phyloP scores from a whole-genome alignment of 371 early-diverging fungal species.

The Mucor circinelloides region DNA sequence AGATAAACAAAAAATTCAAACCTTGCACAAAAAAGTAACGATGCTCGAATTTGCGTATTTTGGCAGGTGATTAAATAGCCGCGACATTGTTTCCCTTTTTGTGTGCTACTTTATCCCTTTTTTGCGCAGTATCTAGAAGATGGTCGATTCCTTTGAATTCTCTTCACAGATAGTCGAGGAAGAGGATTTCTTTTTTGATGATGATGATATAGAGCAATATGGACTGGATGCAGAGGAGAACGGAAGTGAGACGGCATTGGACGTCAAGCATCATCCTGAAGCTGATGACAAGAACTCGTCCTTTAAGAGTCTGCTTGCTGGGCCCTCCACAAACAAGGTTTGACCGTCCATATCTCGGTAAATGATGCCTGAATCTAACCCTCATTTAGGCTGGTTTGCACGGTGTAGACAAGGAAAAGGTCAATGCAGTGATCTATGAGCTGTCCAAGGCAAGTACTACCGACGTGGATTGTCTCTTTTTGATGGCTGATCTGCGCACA shows the following conservation, averaged over 20 bases:
- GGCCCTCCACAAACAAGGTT: conserved; percentile 44
- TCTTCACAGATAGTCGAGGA: conserved; percentile 42
- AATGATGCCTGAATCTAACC: background rate
- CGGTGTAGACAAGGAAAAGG: conserved; percentile 44
- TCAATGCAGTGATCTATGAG: conserved; percentile 61
- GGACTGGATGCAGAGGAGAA: background rate
- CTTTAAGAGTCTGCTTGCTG: conserved; percentile 38
- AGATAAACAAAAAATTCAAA: conserved; percentile 1
- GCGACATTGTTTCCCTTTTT: conserved; percentile 1
- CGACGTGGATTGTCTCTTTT: background rate
- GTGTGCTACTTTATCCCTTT: background rate
- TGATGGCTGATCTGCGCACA: conserved; percentile 15
- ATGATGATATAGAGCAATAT: conserved; percentile 18
- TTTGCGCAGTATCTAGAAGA: background rate
- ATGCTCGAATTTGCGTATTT: background rate
- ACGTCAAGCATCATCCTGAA: background rate
- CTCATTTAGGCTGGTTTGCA: conserved; percentile 50
- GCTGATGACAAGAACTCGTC: conserved; percentile 16
- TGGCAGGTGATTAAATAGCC: background rate
- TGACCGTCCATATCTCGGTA: background rate
- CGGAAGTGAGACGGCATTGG: background rate
- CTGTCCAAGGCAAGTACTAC: conserved; percentile 52
- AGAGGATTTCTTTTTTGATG: conserved; percentile 40
- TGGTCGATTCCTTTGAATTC: conserved; percentile 4
- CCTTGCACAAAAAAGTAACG: background rate